Base-by-base conservation (phyloP, 371 early-diverging fungal genomes). In the Circinella umbellata region DNA sequence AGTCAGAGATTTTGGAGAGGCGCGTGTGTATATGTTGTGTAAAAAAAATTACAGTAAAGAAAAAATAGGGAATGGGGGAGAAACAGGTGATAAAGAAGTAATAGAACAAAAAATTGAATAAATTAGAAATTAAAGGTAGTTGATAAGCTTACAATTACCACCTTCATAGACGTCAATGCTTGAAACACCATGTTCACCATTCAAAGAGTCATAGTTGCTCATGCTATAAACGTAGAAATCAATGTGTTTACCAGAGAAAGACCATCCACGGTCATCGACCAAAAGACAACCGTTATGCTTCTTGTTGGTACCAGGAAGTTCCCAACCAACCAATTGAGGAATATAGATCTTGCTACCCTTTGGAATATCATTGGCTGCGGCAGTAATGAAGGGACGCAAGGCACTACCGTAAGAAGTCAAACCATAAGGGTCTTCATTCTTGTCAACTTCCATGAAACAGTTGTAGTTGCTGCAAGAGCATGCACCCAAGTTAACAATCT, bases 301-400 rank as follows among this genome's bases (percentile, higher is more conserved):
- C 66, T 73, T 73, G 34, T n/a, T 61, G 20, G 69, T 51, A 8
- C 76, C 76, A 13, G 77, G 77, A 11, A 76, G 17, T 8, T 57
- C 34, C 71, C 66, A 69, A 20, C 77, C 77, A 27, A 69, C 71
- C 7, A 76, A 66, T 35, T 63, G 68, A 54, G 77, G 77, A 10
- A 76, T 73, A 20, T 69, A 76, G 27, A 76, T 71, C 70, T 81
- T 84, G 72, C 77, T 73, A 35, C 76, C 77, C 46, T 73, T 67
- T 62, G 74, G 70, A 36, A 70, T 63, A 69, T 72, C 75, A 37
- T 74, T 74, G 3, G 73, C 69, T 0, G 76, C 75, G 35, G 72
- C 73, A 20, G 79, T 67, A 55, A 69, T 69, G 55, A 63, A 76
- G 34, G 77, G 77, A 61, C 71, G 69, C 11, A 76, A 61, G 11